Percentiles rank a stretch among this genome's conserved stretches.
phyloP scores from a whole-genome alignment of 1,284 basidiomycete species.

The Phellinidium pouzarii region DNA sequence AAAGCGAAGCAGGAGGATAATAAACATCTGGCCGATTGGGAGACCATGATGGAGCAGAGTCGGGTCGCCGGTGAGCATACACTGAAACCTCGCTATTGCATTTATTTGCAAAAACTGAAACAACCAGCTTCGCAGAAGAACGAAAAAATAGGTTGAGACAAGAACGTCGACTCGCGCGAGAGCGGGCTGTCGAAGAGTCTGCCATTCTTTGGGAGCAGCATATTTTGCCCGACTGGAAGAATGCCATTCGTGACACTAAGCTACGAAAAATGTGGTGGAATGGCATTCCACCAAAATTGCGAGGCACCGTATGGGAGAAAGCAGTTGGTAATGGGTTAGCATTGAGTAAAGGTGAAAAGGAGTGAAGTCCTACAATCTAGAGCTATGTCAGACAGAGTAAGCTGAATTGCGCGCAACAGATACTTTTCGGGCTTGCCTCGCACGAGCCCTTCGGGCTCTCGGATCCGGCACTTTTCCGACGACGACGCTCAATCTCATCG shows the following conservation, averaged over 20 bases:
- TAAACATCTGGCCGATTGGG: slow-evolving; percentile 85
- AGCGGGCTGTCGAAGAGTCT: slow-evolving; percentile 63
- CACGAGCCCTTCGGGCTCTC: slow-evolving; percentile 70
- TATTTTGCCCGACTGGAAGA: slow-evolving; percentile 79
- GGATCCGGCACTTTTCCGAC: slow-evolving; percentile 68
- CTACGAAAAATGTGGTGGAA: slow-evolving; percentile 86
- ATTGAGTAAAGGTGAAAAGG: slow-evolving; percentile 70
- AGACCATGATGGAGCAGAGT: slow-evolving; percentile 85
- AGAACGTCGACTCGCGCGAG: slow-evolving; percentile 60
- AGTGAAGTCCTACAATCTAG: neutral
- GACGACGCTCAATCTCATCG: slow-evolving; percentile 64
- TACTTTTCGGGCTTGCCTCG: slow-evolving; percentile 65
- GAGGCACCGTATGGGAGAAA: slow-evolving; percentile 82
- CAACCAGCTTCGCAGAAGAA: slow-evolving; percentile 43
- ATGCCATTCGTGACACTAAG: slow-evolving; percentile 56
- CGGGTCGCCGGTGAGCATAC: slow-evolving; percentile 53
- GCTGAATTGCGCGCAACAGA: slow-evolving; percentile 40
- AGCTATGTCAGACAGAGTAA: neutral
- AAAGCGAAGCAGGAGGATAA: slow-evolving; percentile 77
- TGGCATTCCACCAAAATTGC: slow-evolving; percentile 82
- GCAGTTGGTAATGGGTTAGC: slow-evolving; percentile 87
- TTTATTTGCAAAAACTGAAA: neutral
- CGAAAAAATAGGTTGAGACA: slow-evolving; percentile 57
- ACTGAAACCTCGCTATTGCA: neutral
- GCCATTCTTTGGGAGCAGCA: slow-evolving; percentile 71